Base-by-base conservation (phyloP, 768 basidiomycete genomes). In the Cystofilobasidium capitatum region DNA sequence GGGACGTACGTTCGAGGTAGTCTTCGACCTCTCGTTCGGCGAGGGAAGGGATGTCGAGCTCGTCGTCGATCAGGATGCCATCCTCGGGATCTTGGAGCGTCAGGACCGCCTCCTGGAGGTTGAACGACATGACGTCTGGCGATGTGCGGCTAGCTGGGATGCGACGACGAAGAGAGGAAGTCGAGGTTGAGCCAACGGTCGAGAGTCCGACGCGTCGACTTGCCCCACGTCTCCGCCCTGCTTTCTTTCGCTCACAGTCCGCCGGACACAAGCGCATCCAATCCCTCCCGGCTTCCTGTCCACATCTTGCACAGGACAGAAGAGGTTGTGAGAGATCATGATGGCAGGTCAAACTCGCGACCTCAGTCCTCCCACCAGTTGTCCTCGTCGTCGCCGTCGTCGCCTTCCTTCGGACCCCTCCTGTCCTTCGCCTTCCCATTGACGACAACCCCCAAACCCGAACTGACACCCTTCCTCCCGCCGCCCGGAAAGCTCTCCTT, bases 381-480 rank as follows among this genome's bases (percentile, higher is more conserved):
- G 24, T 24, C 47, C 49, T 47, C 70, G 22, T 44, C 82, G 82
- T 82, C 82, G 82, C 69, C 79, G 70, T 35, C 73, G 74, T 70
- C 77, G 76, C 44, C 72, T 59, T 22, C 64, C 64, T 22, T 64
- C 71, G 1, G 39, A 24, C 29, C 58, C 24, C 42, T 39, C 8
- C 24, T 36, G 22, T 51, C 37, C 59, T 51, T 47, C 6, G 37
- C 58, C 62, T 70, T 65, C 20, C 71, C 71, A 44, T 66, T 69
- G 26, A 73, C 64, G 67, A 75, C 68, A 40, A 70, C 37, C 20
- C 74, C 73, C 37, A 72, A 57, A 20, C 71, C 73, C 57, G 68
- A 70, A 60, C 85, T 86, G 20, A 87, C 79, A 9, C 85, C 84
- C 69, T 84, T 85, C 69, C 81, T 77, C 5, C 84, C 85, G 31